These are phyloP conservation scores for Russula sp. DNA, from an alignment of 768 basidiomycete genomes.

Conservation along the genomic window DNA sequence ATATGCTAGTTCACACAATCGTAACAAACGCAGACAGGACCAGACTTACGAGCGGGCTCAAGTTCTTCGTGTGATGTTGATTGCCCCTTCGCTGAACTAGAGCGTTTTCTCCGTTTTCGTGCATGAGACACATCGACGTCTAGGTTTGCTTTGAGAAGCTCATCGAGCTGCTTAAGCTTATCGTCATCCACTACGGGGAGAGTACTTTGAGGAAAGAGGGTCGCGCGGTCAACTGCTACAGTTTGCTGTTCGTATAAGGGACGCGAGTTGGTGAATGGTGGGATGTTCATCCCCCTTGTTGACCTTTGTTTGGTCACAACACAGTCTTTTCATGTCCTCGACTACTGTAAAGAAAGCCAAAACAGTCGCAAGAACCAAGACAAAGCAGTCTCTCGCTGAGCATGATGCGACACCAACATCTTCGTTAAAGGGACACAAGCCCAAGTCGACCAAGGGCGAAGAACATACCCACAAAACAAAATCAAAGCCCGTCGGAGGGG, in stretches of 20 bases:
- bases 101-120: slow-evolving; percentile 20
- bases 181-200: not conserved
- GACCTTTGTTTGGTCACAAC: slow-evolving; percentile 6
- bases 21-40: not conserved
- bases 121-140: slow-evolving; percentile 5
- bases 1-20: not conserved
- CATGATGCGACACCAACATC: not conserved
- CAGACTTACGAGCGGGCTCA: slow-evolving; percentile 4
- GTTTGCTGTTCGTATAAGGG: slow-evolving; percentile 4
- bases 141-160: slow-evolving; percentile 12
- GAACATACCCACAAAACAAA: slow-evolving; percentile 10
- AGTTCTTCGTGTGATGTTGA: not conserved
- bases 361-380: slow-evolving; percentile 10
- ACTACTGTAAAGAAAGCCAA: slow-evolving; percentile 8
- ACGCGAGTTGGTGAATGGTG: slow-evolving; percentile 18
- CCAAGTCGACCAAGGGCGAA: not conserved
- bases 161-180: slow-evolving; percentile 14
- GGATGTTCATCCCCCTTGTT: slow-evolving; percentile 20
- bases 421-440: not conserved
- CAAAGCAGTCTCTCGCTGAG: not conserved
- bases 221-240: slow-evolving; percentile 11
- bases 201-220: slow-evolving; percentile 4
- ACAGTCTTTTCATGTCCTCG: slow-evolving; percentile 10
- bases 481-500: slow-evolving; percentile 11
- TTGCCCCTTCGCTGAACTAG: not conserved